Evolutionary conservation across 805 yeast genomes (phyloP).

Genomic region (Cyberlindnera meyerae): DNA sequence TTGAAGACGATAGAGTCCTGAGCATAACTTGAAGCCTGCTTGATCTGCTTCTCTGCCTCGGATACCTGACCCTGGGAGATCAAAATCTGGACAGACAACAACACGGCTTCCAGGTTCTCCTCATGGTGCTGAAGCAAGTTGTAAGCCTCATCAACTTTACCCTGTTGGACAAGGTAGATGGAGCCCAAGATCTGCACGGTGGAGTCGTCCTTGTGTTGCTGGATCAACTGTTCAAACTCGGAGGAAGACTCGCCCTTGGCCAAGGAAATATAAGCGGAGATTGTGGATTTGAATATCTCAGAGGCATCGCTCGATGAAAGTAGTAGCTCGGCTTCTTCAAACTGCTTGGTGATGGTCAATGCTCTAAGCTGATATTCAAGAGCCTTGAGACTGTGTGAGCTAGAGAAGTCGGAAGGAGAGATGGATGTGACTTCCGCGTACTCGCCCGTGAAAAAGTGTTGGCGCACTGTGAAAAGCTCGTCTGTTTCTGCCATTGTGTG

Average conservation of each 20-base stretch:
- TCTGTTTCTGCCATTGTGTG: background rate
- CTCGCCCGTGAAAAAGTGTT: conserved; percentile 59
- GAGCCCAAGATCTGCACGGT: conserved; percentile 36
- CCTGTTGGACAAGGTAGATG: conserved; percentile 36
- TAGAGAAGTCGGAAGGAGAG: conserved; percentile 33
- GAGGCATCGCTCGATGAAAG: background rate
- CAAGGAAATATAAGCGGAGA: conserved; percentile 26
- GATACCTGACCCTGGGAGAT: conserved; percentile 39
- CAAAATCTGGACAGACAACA: conserved; percentile 36
- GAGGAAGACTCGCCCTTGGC: conserved; percentile 20
- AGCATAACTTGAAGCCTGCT: conserved; percentile 42
- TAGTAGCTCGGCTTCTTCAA: conserved; percentile 12
- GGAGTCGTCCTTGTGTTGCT: conserved; percentile 22
- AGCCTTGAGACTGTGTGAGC: conserved; percentile 27
- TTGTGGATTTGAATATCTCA: conserved; percentile 18
- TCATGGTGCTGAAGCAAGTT: conserved; percentile 34
- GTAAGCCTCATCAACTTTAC: conserved; percentile 40
- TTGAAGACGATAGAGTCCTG: conserved; percentile 75
- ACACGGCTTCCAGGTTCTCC: conserved; percentile 35
- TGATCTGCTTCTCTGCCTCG: conserved; percentile 42
- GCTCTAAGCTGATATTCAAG: conserved; percentile 33
- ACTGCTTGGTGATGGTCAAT: conserved; percentile 27
- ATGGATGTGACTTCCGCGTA: conserved; percentile 40
- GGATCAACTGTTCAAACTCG: conserved; percentile 20
- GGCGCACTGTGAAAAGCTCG: conserved; percentile 45